Conservation (phyloP, 208 protist species). For the Acanthamoeba lugdunensis region DNA sequence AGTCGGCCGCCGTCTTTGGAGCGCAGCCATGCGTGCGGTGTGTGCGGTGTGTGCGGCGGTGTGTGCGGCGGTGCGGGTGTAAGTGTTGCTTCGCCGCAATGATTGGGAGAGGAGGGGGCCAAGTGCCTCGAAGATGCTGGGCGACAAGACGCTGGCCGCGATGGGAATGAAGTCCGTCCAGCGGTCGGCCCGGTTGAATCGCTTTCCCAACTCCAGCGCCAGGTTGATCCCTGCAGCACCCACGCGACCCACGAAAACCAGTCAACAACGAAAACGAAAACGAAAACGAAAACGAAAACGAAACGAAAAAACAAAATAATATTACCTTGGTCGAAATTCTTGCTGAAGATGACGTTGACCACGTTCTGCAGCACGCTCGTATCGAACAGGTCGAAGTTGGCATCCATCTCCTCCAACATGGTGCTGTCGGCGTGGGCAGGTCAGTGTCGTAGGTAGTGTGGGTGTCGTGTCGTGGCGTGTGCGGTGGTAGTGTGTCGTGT, state of each 20-base stretch:
- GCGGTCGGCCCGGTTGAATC: slow-evolving; percentile 4
- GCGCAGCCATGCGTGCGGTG: too few relatives aligned
- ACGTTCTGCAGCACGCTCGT: not conserved
- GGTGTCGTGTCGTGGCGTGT: not conserved
- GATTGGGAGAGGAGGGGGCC: not conserved
- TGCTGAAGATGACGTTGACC: slow-evolving; percentile 49
- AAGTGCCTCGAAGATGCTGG: slow-evolving; percentile 3
- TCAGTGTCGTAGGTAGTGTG: not conserved
- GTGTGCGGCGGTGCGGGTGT: not conserved
- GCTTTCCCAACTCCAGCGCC: not conserved
- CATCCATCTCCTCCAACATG: slow-evolving; percentile 30
- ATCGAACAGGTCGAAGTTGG: slow-evolving; percentile 1
- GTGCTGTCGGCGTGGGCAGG: not conserved
- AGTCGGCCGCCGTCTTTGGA: not conserved
- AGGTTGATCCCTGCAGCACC: not conserved
- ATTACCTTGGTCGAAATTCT: slow-evolving; percentile 10
- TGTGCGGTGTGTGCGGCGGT: not conserved
- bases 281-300: too few relatives aligned
- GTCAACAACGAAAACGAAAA: too few relatives aligned
- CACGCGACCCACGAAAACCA: not conserved
- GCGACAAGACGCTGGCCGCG: not conserved
- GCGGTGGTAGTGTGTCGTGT: not conserved
- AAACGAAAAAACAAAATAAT: not conserved
- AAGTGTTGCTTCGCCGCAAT: not conserved
- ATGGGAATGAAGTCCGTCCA: slow-evolving; percentile 28